Evolutionary conservation across 441 rosid genomes (phyloP), one percentile per base, ranked within the genome.

Genomic region (Manihot esculenta): DNA sequence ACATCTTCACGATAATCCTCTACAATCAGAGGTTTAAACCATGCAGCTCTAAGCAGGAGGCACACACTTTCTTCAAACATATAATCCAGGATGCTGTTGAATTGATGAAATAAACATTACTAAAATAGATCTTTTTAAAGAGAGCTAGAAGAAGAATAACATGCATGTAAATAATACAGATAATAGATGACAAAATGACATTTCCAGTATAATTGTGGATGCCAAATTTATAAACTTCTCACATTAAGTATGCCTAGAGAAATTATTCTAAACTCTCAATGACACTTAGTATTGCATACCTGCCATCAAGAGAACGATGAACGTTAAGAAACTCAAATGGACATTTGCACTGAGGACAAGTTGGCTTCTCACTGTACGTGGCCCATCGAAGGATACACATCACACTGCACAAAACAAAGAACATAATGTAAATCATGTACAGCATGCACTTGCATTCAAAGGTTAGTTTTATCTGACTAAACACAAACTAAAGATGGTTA

Each of bases 51-150:
- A 64, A 92, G 87, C 35, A 94, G 99, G 63, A 92, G 86, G 81
- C 97, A 86, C n/a, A 94, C 92, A 9, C 97, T 94, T 80, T 94
- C 99, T 84, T 89, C 93, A 0, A 90, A 86, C 99, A 92, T 90
- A 83, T 84, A 89, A 82, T 90, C 99, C 62, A 79, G 84, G 69
- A 94, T 75, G 68, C 97, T 94, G 86, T 67, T 63, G 41, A 51
- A 64, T 67, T 63, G 41, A 51, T 61, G 45, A 42, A 66, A 64
- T 20, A 66, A 56, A 45, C 2, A 56, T 44, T 45, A 30, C 53
- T 65, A 33, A 20, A 53, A 51, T 54, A 26, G 9, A 38, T 38
- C 7, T 38, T 38, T 38, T 38, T 1, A 7, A 38, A 5, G 8
- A 38, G 8, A 47, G 27, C 51, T 1, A 57, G 2, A 6, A 13